A percentile compares a stretch with the other conserved stretches of the same genome.
phyloP scores from a whole-genome alignment of 768 basidiomycete genomes.

The Amanita polypyramis region DNA sequence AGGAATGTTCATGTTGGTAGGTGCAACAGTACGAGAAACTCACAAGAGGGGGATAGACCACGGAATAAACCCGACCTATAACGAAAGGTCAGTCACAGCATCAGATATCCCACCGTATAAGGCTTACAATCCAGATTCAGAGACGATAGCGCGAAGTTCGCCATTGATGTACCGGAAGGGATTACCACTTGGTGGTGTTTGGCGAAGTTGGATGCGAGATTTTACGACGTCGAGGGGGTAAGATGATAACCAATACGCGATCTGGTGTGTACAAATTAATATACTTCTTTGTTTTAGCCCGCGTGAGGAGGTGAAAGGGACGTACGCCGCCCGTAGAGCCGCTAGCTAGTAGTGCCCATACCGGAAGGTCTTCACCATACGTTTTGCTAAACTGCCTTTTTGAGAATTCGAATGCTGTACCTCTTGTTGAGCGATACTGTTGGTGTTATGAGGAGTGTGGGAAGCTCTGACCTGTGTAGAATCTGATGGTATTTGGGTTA shows the following conservation, averaged over 20 bases:
- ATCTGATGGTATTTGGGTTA: constrained; percentile 27
- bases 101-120: not conserved
- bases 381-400: constrained; percentile 62
- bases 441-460: not conserved
- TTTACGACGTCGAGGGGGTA: constrained; percentile 93
- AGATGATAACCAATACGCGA: constrained; percentile 90
- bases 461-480: constrained; percentile 44
- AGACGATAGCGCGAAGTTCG: constrained; percentile 58
- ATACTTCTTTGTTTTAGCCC: too few species aligned
- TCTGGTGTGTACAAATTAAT: constrained; percentile 23
- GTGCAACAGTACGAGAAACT: constrained; percentile 19
- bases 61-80: constrained; percentile 55
- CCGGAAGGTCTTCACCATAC: constrained; percentile 63
- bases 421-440: constrained; percentile 10
- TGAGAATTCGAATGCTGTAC: constrained; percentile 75
- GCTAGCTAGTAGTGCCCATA: constrained; percentile 78
- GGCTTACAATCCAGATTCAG: constrained; percentile 66
- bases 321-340: constrained; percentile 77
- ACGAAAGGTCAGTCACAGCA: not conserved
- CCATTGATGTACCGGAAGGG: constrained; percentile 67
- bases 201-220: constrained; percentile 76
- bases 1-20: not conserved
- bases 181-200: constrained; percentile 61
- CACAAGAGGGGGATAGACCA: constrained; percentile 69
- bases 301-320: constrained; percentile 10